phyloP scores from a whole-genome alignment of 345 rosid species.

The Euphorbia lathyris region DNA sequence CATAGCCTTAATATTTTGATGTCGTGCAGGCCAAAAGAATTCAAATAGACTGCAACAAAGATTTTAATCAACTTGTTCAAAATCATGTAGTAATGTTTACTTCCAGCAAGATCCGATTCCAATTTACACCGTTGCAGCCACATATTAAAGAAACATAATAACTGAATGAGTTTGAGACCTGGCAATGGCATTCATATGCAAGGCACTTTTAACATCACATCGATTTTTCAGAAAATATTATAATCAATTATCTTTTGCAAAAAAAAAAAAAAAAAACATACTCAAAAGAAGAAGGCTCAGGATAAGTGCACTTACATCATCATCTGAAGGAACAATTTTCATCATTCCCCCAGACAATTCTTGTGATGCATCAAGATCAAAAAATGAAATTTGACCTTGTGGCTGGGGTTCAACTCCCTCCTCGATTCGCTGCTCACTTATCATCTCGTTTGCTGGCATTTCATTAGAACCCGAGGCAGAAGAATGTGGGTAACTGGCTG shows the following conservation, averaged over 20 bases:
- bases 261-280: background rate
- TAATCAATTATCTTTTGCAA: background rate
- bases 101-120: background rate
- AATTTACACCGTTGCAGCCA: too few species aligned
- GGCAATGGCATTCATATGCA: too few species aligned
- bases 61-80: background rate
- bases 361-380: slow-evolving; percentile 60
- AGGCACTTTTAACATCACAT: background rate
- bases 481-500: slow-evolving; percentile 45
- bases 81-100: too few species aligned
- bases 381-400: slow-evolving; percentile 37
- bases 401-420: slow-evolving; percentile 44
- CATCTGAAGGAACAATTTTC: slow-evolving; percentile 80
- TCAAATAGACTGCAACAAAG: background rate
- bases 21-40: background rate
- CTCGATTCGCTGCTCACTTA: slow-evolving; percentile 32
- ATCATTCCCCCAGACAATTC: slow-evolving; percentile 83
- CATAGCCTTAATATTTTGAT: too few species aligned
- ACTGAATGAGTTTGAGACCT: too few species aligned
- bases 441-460: slow-evolving; percentile 44
- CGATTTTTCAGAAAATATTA: background rate
- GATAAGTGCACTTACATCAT: slow-evolving; percentile 54
- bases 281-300: background rate
- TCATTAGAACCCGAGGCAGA: slow-evolving; percentile 60
- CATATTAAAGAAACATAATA: too few species aligned